These are phyloP conservation scores for Lachnellula cervina DNA, from an alignment of 2,329 filamentous ascomycete genomes.

Conservation along the genomic window DNA sequence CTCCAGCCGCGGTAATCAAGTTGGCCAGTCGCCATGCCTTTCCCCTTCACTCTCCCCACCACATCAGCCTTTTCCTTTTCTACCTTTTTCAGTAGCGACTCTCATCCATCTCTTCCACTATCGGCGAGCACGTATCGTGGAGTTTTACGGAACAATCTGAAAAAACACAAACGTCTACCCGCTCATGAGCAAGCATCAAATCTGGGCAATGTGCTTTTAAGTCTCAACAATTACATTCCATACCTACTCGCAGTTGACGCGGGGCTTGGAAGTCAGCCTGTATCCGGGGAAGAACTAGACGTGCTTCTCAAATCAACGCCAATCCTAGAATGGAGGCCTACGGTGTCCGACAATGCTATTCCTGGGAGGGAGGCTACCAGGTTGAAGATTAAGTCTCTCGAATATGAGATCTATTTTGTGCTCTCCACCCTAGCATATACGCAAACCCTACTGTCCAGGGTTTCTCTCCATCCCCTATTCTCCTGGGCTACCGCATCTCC, in stretches of 20 bases:
- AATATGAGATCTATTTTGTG: constrained; percentile 78
- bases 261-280: constrained; percentile 55
- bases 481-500: constrained; percentile 57
- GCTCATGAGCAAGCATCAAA: constrained; percentile 64
- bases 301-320: constrained; percentile 57
- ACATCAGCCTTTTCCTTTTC: constrained; percentile 84
- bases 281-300: constrained; percentile 59
- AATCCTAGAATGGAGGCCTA: constrained; percentile 79
- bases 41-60: constrained; percentile 80
- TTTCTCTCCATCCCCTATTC: constrained; percentile 69
- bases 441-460: constrained; percentile 67
- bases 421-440: constrained; percentile 73
- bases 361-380: constrained; percentile 61
- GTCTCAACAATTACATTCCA: constrained; percentile 73
- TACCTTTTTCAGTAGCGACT: constrained; percentile 68
- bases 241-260: constrained; percentile 75
- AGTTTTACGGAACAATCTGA: constrained; percentile 76
- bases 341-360: constrained; percentile 60
- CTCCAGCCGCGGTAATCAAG: background rate
- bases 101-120: constrained; percentile 84
- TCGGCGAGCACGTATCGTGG: constrained; percentile 78
- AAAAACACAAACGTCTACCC: constrained; percentile 83
- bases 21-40: constrained; percentile 62
- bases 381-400: constrained; percentile 67
- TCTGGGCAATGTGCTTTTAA: constrained; percentile 63